Evolutionary conservation across 768 basidiomycete genomes (phyloP), one percentile per base, ranked within the genome.

Genomic region (Lepiota brunneoincarnata): DNA sequence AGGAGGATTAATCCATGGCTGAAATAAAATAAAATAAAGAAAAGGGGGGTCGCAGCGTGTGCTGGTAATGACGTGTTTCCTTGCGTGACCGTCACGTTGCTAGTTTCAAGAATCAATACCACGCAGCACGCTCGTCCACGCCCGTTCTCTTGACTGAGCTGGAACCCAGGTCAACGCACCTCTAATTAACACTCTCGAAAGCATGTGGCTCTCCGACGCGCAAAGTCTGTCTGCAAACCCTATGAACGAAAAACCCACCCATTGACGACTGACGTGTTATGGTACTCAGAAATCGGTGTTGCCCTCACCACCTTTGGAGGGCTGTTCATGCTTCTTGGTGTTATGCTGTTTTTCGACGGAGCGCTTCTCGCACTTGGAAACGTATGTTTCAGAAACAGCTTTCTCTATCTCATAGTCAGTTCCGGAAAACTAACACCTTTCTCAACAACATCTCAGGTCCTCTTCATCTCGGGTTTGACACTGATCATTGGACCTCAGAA

Each of bases 401-500:
- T 18, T 15, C 38, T 42, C 23, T 44, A 28, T 39, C 14, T 21
- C n/a, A 24, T 24, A 20, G 20, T 38, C 45, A 36, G 51, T 54
- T n/a, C 45, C 7, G 7, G 31, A 28, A 35, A 21, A 18, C n/a
- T 18, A n/a, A 18, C 18, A 24, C n/a, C 6, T 34, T 18, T n/a
- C 37, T 14, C 31, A 15, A 15, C 17, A 15, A 7, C 28, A 44
- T 40, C 54, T n/a, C 63, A 97, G 96, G 81, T 98, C 63, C 82
- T 98, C 59, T 99, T 99, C 77, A 70, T 99, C 37, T 86, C 89
- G 2, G 97, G 97, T 45, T 79, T 99, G 53, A 96, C 95, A 6
- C 80, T 98, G 58, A 96, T 98, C 74, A 98, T 99, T 60, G 97
- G 93, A 4, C 93, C 94, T 6, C 86, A 90, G 59, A 98, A 98